Evolutionary conservation across 1,284 basidiomycete species (phyloP), one percentile per base, ranked within the genome.

Genomic region (Boletus semigastroideus): DNA sequence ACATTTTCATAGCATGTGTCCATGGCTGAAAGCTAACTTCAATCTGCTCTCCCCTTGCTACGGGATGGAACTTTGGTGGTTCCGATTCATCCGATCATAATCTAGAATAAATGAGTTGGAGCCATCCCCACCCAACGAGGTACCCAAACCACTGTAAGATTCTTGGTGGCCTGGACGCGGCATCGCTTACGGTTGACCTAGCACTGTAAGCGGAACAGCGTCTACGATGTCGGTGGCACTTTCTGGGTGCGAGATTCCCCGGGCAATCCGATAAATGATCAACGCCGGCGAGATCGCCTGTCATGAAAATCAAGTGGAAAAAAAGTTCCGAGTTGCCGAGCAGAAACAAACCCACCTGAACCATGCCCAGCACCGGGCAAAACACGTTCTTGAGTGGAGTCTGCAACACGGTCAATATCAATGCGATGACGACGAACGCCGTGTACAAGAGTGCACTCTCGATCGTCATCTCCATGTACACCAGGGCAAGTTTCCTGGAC

Each of bases 191-290:
- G 39, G 44, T 12, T 27, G 31, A 17, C 17, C 22, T 2, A 25
- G 17, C 4, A 41, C 33, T 1, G 61, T 48, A 14, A 63, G 56
- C 1, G 42, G 50, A 10, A 63, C 14, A 20, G 16, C 55, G 13
- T 37, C 42, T 17, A 43, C 41, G 17, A 38, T 17, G 1, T 22
- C 13, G 9, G 31, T 40, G 12, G 46, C 55, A 12, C 40, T 31
- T 4, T 44, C 38, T 52, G 48, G 19, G 60, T 22, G 57, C 14
- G 60, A 47, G 22, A 63, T 42, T 2, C 60, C 60, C 9, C 43
- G 42, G 0, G 54, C 58, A 19, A 61, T 61, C 13, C 62, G 62
- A 22, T 63, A 48, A 10, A 61, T 51, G 25, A 64, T 65, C 40
- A 64, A 31, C 25, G 60, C 33, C 0, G 60, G 62, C 8, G 62